These are phyloP conservation scores for Sporothrix humicola DNA, from an alignment of 2,329 filamentous ascomycete genomes.

Conservation along the genomic window DNA sequence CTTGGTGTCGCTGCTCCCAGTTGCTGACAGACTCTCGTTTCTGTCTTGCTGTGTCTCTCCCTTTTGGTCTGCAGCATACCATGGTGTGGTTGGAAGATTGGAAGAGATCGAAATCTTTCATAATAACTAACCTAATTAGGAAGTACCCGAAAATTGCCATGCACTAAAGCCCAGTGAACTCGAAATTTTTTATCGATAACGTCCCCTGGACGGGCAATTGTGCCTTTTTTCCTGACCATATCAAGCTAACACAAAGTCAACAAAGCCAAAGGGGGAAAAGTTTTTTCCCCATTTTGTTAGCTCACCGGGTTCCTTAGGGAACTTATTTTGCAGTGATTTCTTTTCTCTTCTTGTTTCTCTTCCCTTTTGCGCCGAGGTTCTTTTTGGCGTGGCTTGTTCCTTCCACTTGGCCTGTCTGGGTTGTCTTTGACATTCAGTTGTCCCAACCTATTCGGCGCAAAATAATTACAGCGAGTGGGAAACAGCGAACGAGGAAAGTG, in stretches of 20 bases:
- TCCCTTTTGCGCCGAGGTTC: slow-evolving; percentile 17
- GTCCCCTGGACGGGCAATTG: background rate
- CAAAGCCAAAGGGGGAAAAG: background rate
- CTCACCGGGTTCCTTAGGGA: background rate
- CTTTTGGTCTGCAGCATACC: slow-evolving; percentile 10
- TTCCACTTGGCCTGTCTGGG: too few relatives aligned
- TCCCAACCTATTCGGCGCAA: background rate
- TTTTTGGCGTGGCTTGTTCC: background rate
- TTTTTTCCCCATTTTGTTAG: slow-evolving; percentile 12
- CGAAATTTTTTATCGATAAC: background rate
- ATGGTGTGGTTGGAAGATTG: background rate
- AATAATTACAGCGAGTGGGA: slow-evolving; percentile 16
- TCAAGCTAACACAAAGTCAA: slow-evolving; percentile 16
- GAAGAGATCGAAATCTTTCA: background rate
- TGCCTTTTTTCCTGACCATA: slow-evolving; percentile 7
- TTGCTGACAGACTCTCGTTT: slow-evolving; percentile 9
- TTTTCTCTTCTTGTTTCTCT: background rate
- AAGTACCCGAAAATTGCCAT: background rate
- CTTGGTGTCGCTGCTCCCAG: background rate
- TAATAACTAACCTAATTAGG: background rate
- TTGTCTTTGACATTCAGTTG: too few relatives aligned
- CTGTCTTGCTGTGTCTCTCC: background rate
- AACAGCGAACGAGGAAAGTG: background rate
- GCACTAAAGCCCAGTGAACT: background rate
- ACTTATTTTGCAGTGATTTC: background rate